These are phyloP conservation scores for Sphagnum contortum DNA, from an alignment of 225 moss, liverwort and hornwort species.

Conservation along the genomic window DNA sequence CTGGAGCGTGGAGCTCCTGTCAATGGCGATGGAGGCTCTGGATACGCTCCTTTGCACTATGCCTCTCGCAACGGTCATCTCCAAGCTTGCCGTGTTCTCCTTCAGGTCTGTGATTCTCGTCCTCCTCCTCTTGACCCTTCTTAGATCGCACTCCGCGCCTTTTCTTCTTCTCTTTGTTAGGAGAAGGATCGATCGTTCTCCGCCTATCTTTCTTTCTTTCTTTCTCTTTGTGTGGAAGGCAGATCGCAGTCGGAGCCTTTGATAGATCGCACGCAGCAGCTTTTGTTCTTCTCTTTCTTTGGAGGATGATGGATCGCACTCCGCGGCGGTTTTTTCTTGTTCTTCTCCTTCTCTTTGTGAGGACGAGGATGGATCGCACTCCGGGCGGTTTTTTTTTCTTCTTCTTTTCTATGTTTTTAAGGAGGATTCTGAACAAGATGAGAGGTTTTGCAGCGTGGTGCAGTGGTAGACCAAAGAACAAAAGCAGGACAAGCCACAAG, in stretches of 20 bases:
- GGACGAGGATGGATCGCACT: no score
- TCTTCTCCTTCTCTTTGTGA: no score
- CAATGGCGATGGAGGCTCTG: slow-evolving; percentile 33
- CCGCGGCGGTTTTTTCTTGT: no score
- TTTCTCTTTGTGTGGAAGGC: no score
- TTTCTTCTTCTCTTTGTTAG: neutral
- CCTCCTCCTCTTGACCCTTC: neutral
- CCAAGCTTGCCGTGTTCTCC: slow-evolving; percentile 59
- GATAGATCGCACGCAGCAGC: neutral
- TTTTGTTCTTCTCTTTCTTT: no score
- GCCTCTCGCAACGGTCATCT: slow-evolving; percentile 62
- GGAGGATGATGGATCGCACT: no score
- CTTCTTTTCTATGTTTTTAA: no score
- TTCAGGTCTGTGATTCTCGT: slow-evolving; percentile 24
- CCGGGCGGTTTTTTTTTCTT: no score
- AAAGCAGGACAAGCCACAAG: slow-evolving; percentile 62
- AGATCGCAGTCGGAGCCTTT: neutral
- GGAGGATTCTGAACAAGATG: no score
- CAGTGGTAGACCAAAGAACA: slow-evolving; percentile 44
- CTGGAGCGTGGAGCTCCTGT: slow-evolving; percentile 35
- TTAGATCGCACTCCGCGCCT: no score
- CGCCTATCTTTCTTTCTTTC: no score
- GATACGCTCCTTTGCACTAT: slow-evolving; percentile 55
- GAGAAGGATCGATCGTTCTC: neutral
- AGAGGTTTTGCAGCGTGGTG: slow-evolving; percentile 35